Conservation (phyloP, 176 grass and related monocot species). For the Cymbopogon citratus region DNA sequence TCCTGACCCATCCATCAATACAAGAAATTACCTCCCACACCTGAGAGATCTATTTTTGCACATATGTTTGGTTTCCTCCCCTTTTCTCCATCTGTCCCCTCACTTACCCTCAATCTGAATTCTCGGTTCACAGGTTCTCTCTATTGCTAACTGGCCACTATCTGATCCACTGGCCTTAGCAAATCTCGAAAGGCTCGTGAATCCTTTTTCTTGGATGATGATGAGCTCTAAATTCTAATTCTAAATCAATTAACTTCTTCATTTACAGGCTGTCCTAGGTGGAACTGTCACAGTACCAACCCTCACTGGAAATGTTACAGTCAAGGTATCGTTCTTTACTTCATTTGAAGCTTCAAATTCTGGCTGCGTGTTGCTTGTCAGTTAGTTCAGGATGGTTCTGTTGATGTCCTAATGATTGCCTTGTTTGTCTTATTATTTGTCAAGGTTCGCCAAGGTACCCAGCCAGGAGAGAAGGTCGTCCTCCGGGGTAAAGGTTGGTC, state of each 20-base stretch:
- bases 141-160: not conserved
- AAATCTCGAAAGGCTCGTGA: not conserved
- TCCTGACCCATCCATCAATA: not conserved
- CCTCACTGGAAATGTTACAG: constrained; percentile 84
- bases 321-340: constrained; percentile 47
- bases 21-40: not conserved
- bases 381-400: not conserved
- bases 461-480: constrained; percentile 86
- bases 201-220: not conserved
- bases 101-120: not conserved
- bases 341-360: not conserved
- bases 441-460: constrained; percentile 81
- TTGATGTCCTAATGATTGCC: not conserved
- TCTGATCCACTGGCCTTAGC: not conserved
- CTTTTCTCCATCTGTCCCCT: not conserved
- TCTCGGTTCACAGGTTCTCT: not conserved
- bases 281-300: constrained; percentile 72
- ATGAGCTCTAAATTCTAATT: constrained; percentile 10
- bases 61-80: not conserved
- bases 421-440: constrained; percentile 7
- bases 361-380: not conserved
- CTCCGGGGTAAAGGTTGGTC: constrained; percentile 75
- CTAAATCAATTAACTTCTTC: constrained; percentile 18
- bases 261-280: constrained; percentile 77
- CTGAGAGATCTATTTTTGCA: not conserved